Evolutionary conservation across 305 asterid genomes (phyloP), one percentile per base, ranked within the genome.

Genomic region (Fraxinus sp.): DNA sequence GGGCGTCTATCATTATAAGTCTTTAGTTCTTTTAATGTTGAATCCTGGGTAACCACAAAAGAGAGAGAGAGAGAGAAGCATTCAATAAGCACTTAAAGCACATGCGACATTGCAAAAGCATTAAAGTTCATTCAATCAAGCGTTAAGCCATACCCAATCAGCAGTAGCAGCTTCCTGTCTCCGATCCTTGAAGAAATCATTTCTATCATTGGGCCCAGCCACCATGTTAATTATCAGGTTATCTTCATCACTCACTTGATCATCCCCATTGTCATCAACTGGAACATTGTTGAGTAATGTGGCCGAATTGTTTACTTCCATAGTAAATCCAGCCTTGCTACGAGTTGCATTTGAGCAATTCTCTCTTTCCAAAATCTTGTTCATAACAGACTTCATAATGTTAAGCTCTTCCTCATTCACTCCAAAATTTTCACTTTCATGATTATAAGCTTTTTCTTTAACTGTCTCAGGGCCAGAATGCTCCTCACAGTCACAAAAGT

Each of bases 401-500:
- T 85, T 87, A 86, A 91, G 88, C 92, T 95, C 99, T 80, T 92
- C 86, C 78, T 95, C 94, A 78, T 90, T 92, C 80, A 94, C 86
- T 78, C 88, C 95, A 80, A 70, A 85, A 82, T 72, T 80, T 68
- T 88, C 94, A 44, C 68, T 55, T 55, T 55, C 85, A 79, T 83
- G 76, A 80, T 83, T 81, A 70, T 24, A 79, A 66, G 71, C 59
- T 39, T 83, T 82, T 85, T 80, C 81, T 85, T 85, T 85, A 28
- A 84, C 74, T 30, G 83, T 39, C 59, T 75, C 88, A 79, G 91
- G 87, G 68, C 75, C 88, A 86, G 81, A 90, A 87, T 95, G 99
- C 86, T 93, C 96, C 81, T 92, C 97, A 81, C 99, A 95, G 84
- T 92, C 98, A 83, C 98, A 94, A 79, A 95, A 91, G 86, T 94